Evolutionary conservation across 2,329 filamentous ascomycete species (phyloP), one percentile per base, ranked within the genome.

Genomic region (Esteya vermicola): DNA sequence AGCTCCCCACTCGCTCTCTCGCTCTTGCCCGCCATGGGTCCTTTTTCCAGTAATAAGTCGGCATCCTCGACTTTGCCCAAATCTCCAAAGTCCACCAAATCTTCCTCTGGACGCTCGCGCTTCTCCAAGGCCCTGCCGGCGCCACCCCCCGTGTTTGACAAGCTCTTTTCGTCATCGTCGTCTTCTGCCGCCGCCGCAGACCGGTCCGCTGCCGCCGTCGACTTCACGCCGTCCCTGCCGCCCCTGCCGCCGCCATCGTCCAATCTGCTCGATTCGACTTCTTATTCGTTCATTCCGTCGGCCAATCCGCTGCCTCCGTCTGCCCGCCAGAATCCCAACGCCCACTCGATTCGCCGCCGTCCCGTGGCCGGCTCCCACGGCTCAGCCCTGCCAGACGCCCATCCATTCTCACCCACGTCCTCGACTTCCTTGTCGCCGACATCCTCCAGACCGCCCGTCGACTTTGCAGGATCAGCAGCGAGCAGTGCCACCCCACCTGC

Each of bases 51-150:
- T n/a, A n/a, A n/a, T n/a, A n/a, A n/a, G n/a, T n/a, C n/a, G n/a
- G n/a, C n/a, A n/a, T n/a, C n/a, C n/a, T n/a, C n/a, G n/a, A n/a
- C n/a, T n/a, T n/a, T n/a, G n/a, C n/a, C 36, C 19, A 31, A 36
- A 18, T 28, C 36, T 13, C 34, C 34, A 14, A 36, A 38, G 16
- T 26, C 31, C 42, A 56, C 42, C 48, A 51, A 43, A 41, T 53
- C 54, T 54, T 55, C 52, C 46, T 67, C 67, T 46, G 67, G 67
- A 49, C 58, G 61, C 40, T 74, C 70, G 49, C 68, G 70, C 53
- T 72, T 70, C 57, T 73, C 70, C 52, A 75, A 75, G 57, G 70
- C 68, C 26, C 58, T 75, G 47, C 71, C 70, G 26, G 58, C 62
- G 41, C 65, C 70, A 39, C 55, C 61, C 23, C 46, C 50, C 41